Conservation (phyloP, 805 yeast species). For the Candida suzukii region DNA sequence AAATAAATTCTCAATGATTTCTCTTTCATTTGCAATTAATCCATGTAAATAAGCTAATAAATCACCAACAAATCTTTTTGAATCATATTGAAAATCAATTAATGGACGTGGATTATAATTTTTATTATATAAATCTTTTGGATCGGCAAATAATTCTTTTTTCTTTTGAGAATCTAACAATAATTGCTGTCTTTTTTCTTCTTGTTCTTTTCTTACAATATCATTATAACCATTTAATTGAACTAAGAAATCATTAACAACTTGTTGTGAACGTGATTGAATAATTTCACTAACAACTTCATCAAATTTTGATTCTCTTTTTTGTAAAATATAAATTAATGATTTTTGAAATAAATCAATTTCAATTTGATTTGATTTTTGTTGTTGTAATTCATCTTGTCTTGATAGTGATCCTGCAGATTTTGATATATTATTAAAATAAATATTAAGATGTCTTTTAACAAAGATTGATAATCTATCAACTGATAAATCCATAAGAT, state of each 20-base stretch:
- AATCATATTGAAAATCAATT: constrained; percentile 66
- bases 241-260: constrained; percentile 59
- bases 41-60: constrained; percentile 84
- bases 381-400: constrained; percentile 10
- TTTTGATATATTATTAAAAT: constrained; percentile 15
- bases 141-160: constrained; percentile 8
- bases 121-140: constrained; percentile 7
- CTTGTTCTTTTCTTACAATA: constrained; percentile 3
- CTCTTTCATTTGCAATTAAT: constrained; percentile 80
- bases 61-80: constrained; percentile 78
- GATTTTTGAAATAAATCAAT: constrained; percentile 20
- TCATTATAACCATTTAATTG: constrained; percentile 39
- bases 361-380: background rate
- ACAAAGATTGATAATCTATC: constrained; percentile 42
- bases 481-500: constrained; percentile 44
- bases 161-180: background rate
- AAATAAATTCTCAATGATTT: constrained; percentile 60
- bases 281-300: constrained; percentile 56
- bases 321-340: constrained; percentile 20
- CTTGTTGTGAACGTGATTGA: constrained; percentile 56
- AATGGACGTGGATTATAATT: constrained; percentile 35
- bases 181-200: constrained; percentile 2
- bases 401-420: background rate
- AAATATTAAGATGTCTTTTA: constrained; percentile 21
- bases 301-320: constrained; percentile 45